Evolutionary conservation across 371 early-diverging fungal species (phyloP), one percentile per base, ranked within the genome.

Genomic region (Hamiltosporidium tvaerminnensis): DNA sequence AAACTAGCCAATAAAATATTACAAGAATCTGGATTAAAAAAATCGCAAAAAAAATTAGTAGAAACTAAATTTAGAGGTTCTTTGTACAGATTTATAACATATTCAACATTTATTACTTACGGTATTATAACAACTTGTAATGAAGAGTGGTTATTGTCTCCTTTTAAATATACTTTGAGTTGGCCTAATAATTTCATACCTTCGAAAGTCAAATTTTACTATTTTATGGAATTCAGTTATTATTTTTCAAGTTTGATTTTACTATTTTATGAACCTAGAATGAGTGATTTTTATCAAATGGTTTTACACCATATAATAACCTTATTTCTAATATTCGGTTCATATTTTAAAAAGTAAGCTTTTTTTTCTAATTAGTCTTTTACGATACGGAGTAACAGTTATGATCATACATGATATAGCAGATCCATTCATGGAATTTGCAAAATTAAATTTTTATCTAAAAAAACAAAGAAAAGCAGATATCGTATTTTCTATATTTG

Each of bases 391-490:
- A 2, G 61, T 68, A 3, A 53, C 64, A 1, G 54, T 77, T 9
- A 71, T 77, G 69, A 39, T 63, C 31, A n/a, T 77, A 30, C 78
- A 77, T 52, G 74, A 74, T 59, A 34, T 67, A 47, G 63, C 71
- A n/a, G 78, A 77, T 73, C 75, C 78, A n/a, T 72, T 74, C 63
- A 53, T 77, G 53, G 78, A 77, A 47, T 59, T 61, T n/a, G 71
- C 68, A 33, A 77, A 77, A 55, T 30, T 72, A 12, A 10, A 49
- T 48, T 57, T 64, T 9, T 75, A 77, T 57, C 16, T 69, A 30
- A 63, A 69, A 16, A 58, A 69, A 2, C 67, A 66, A 37, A 41
- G 14, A 36, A 16, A 65, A 1, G 72, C 75, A n/a, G 64, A 68
- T 41, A 59, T 58, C 47, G 35, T 70, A 12, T 74, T 77, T 56